phyloP scores from a whole-genome alignment of 169 alveolate species.

The Plasmodium ovale region DNA sequence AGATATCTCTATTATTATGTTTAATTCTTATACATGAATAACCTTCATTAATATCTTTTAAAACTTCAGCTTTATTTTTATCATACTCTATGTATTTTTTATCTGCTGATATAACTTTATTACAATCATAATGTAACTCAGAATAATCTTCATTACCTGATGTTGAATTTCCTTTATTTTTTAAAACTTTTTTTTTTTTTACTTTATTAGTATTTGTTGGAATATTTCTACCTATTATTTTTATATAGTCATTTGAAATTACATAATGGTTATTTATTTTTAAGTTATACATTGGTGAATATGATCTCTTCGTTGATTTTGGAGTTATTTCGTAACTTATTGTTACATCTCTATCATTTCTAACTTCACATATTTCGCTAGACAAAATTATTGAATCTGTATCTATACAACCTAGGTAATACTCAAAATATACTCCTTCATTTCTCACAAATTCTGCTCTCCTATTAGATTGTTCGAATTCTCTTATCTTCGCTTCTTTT shows the following conservation, averaged over 20 bases:
- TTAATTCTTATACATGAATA: constrained; percentile 67
- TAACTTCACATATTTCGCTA: constrained; percentile 64
- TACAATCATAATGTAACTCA: constrained; percentile 4
- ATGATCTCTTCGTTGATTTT: constrained; percentile 52
- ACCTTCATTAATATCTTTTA: constrained; percentile 72
- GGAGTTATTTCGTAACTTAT: constrained; percentile 61
- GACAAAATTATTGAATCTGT: constrained; percentile 61
- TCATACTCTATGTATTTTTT: constrained; percentile 50
- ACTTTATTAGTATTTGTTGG: constrained; percentile 36
- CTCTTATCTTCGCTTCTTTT: constrained; percentile 43
- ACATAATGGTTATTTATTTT: constrained; percentile 48
- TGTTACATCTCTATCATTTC: constrained; percentile 34
- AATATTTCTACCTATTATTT: constrained; percentile 57
- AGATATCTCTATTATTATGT: constrained; percentile 65
- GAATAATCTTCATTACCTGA: constrained; percentile 9
- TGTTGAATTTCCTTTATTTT: constrained; percentile 28
- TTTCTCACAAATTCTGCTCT: constrained; percentile 39
- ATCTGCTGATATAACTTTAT: constrained; percentile 31
- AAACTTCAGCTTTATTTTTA: constrained; percentile 47
- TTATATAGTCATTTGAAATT: constrained; percentile 55
- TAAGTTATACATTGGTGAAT: constrained; percentile 66
- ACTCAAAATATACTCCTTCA: constrained; percentile 68
- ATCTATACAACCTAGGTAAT: constrained; percentile 66
- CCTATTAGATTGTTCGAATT: constrained; percentile 25
- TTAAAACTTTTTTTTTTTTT: constrained; percentile 35